Percentiles rank a stretch among this genome's conserved stretches.
phyloP scores from a whole-genome alignment of 2,329 filamentous ascomycete species.

The Nemania sp. region DNA sequence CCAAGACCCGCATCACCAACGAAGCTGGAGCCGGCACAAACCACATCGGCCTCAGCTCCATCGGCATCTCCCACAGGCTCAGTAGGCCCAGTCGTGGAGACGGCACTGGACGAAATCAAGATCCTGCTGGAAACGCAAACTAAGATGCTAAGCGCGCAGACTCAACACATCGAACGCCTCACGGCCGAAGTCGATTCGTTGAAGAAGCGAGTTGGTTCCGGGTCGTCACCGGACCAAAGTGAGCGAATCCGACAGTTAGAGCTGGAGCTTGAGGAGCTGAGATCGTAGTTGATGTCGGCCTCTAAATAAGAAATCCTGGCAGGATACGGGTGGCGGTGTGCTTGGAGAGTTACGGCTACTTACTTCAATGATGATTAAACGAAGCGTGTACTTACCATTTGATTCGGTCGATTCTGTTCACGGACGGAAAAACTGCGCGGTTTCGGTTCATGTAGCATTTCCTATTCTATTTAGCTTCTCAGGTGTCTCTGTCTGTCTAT shows the following conservation, averaged over 20 bases:
- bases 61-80: slow-evolving; percentile 41
- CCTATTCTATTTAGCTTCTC: background rate
- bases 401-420: slow-evolving; percentile 29
- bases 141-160: slow-evolving; percentile 76
- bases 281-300: slow-evolving; percentile 49
- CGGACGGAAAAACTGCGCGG: slow-evolving; percentile 19
- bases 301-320: slow-evolving; percentile 22
- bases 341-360: slow-evolving; percentile 23
- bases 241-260: slow-evolving; percentile 70
- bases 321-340: slow-evolving; percentile 21
- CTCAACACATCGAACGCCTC: slow-evolving; percentile 71
- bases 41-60: slow-evolving; percentile 45
- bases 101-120: slow-evolving; percentile 77
- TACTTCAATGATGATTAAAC: slow-evolving; percentile 34
- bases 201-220: slow-evolving; percentile 73
- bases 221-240: slow-evolving; percentile 64
- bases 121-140: slow-evolving; percentile 76
- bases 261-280: slow-evolving; percentile 67
- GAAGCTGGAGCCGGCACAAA: slow-evolving; percentile 37
- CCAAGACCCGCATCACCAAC: slow-evolving; percentile 27
- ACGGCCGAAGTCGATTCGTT: slow-evolving; percentile 77
- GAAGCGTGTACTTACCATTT: slow-evolving; percentile 35
- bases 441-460: slow-evolving; percentile 26
- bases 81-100: slow-evolving; percentile 59
- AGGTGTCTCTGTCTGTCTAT: no score